phyloP scores from a whole-genome alignment of 768 basidiomycete genomes.

The Boletales sp. region DNA sequence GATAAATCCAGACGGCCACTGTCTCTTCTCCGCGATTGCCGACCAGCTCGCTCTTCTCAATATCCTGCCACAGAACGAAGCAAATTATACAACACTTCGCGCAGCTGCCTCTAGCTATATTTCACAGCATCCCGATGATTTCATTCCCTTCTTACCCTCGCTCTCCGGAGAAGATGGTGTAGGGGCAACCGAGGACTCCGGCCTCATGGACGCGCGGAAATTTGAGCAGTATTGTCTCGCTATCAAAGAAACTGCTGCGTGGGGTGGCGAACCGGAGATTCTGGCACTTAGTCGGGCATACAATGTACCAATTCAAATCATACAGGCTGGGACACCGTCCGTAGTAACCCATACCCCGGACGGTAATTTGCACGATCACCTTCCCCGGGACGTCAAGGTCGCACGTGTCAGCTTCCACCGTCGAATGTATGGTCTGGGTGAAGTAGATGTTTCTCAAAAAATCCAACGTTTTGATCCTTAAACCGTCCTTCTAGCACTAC shows the following conservation, averaged over 20 bases:
- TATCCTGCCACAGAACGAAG: constrained; percentile 53
- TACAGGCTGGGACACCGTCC: constrained; percentile 78
- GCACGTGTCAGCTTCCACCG: constrained; percentile 89
- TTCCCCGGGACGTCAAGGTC: constrained; percentile 34
- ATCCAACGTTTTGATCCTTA: constrained; percentile 1
- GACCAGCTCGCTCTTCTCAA: constrained; percentile 83
- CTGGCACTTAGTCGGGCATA: constrained; percentile 80
- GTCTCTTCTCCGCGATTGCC: constrained; percentile 90
- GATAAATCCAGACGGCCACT: constrained; percentile 95
- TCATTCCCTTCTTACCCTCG: constrained; percentile 88
- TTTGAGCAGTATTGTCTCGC: constrained; percentile 73
- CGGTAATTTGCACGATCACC: constrained; percentile 26
- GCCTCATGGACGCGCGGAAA: constrained; percentile 64
- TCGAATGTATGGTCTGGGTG: constrained; percentile 92
- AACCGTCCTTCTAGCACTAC: constrained; percentile 59
- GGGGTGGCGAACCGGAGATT: constrained; percentile 99
- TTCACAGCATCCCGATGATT: constrained; percentile 78
- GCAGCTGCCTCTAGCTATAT: constrained; percentile 78
- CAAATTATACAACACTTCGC: constrained; percentile 61
- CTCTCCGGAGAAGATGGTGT: constrained; percentile 64
- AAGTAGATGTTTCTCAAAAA: constrained; percentile 51
- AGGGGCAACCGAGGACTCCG: constrained; percentile 55
- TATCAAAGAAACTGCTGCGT: constrained; percentile 80
- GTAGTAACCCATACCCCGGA: constrained; percentile 79
- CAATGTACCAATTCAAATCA: constrained; percentile 83